A percentile compares a stretch with the other conserved stretches of the same genome.
phyloP scores from a whole-genome alignment of 1,284 basidiomycete genomes.

The Microbotryum scabiosae region DNA sequence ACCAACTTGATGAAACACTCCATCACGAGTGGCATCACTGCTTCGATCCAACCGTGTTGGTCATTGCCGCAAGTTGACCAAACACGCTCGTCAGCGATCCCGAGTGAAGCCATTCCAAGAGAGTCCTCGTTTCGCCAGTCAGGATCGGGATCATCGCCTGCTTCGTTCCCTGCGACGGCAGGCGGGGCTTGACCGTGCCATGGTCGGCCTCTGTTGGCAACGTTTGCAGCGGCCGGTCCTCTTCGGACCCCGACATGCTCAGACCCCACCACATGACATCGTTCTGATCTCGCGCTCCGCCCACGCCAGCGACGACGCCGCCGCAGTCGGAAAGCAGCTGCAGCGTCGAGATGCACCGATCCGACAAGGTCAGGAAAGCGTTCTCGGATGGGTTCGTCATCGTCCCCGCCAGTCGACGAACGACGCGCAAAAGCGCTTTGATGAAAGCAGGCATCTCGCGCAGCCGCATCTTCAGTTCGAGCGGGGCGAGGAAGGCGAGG shows the following conservation, averaged over 20 bases:
- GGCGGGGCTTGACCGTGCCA: slow-evolving; percentile 12
- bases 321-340: slow-evolving; percentile 71
- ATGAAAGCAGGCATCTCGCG: slow-evolving; percentile 46
- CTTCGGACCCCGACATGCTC: slow-evolving; percentile 13
- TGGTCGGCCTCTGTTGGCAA: slow-evolving; percentile 2
- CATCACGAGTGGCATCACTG: no score
- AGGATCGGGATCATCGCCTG: slow-evolving; percentile 12
- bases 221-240: not conserved
- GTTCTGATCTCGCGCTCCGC: slow-evolving; percentile 42
- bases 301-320: slow-evolving; percentile 61
- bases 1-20: no score
- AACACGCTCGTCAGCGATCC: no score
- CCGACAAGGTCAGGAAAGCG: slow-evolving; percentile 55
- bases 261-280: slow-evolving; percentile 24
- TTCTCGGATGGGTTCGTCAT: slow-evolving; percentile 50
- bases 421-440: slow-evolving; percentile 42
- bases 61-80: no score
- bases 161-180: not conserved
- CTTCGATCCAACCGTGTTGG: no score
- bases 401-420: slow-evolving; percentile 39
- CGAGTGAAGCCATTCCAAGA: slow-evolving; percentile 10
- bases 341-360: slow-evolving; percentile 72
- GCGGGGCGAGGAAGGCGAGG: slow-evolving; percentile 72
- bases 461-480: slow-evolving; percentile 59
- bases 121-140: slow-evolving; percentile 10